phyloP scores from a whole-genome alignment of 2,329 filamentous ascomycete genomes.

The Apiospora hydei region DNA sequence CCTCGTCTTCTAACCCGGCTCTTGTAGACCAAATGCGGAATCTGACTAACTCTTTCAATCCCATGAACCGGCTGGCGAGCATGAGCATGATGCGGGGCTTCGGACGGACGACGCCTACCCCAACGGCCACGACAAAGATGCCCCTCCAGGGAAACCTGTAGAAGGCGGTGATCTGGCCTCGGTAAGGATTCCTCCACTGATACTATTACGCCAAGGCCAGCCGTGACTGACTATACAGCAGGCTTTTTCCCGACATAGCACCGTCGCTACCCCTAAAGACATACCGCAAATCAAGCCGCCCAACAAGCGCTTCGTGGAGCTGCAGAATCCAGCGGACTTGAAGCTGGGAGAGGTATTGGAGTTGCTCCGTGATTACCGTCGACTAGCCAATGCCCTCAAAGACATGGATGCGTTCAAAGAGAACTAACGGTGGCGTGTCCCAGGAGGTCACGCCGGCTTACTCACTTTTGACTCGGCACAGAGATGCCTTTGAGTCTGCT shows the following conservation, averaged over 20 bases:
- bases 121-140: slow-evolving; percentile 48
- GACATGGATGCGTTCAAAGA: slow-evolving; percentile 67
- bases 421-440: slow-evolving; percentile 4
- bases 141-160: slow-evolving; percentile 38
- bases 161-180: slow-evolving; percentile 65
- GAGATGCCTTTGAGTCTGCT: background rate
- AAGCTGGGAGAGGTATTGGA: slow-evolving; percentile 76
- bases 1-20: slow-evolving; percentile 59
- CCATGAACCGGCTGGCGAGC: slow-evolving; percentile 77
- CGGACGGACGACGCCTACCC: slow-evolving; percentile 61
- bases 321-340: slow-evolving; percentile 73
- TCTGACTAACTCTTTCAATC: slow-evolving; percentile 82
- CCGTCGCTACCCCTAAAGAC: slow-evolving; percentile 62
- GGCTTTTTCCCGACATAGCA: slow-evolving; percentile 70
- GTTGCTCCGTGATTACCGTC: slow-evolving; percentile 76
- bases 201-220: background rate
- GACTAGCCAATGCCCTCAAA: slow-evolving; percentile 70
- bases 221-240: slow-evolving; percentile 38
- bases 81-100: slow-evolving; percentile 81
- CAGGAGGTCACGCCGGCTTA: background rate
- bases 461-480: background rate
- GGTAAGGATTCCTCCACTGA: slow-evolving; percentile 49
- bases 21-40: slow-evolving; percentile 82
- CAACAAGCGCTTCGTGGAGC: slow-evolving; percentile 75
- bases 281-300: slow-evolving; percentile 67